Evolutionary conservation across 208 protist species (phyloP).

Genomic region (Trypanosoma brucei): DNA sequence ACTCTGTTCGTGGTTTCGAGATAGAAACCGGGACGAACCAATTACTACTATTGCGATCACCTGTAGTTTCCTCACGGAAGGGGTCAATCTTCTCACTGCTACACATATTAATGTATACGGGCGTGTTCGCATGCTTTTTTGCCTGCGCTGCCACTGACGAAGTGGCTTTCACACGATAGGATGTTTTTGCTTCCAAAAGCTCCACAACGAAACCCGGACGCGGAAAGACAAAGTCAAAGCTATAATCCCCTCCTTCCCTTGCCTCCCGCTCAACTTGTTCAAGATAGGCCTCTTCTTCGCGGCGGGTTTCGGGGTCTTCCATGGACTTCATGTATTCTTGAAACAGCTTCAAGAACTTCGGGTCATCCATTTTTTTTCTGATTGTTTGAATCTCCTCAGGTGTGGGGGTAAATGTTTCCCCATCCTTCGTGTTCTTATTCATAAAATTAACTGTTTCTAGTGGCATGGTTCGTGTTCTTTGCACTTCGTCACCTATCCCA

Average conservation of each 20-base stretch:
- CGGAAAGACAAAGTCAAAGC: conserved; percentile 90
- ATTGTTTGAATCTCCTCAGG: conserved; percentile 73
- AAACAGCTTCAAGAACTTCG: conserved; percentile 83
- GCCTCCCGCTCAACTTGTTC: conserved; percentile 84
- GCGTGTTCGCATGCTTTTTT: conserved; percentile 7
- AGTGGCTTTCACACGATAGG: conserved; percentile 17
- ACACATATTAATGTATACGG: conserved; percentile 77
- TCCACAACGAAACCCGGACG: conserved; percentile 72
- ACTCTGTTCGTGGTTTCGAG: conserved; percentile 64
- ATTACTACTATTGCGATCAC: conserved; percentile 60
- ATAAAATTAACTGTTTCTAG: conserved; percentile 62
- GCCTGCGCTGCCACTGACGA: conserved; percentile 2
- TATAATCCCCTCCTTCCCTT: conserved; percentile 78
- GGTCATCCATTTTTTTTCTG: conserved; percentile 85
- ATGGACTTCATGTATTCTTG: conserved; percentile 87
- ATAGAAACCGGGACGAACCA: conserved; percentile 87
- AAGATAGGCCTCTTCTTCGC: conserved; percentile 88
- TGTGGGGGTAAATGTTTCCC: conserved; percentile 55
- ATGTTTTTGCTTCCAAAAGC: conserved; percentile 61
- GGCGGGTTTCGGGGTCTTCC: conserved; percentile 75
- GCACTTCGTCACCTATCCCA: background rate
- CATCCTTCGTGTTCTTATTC: conserved; percentile 13
- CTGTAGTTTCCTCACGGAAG: conserved; percentile 67
- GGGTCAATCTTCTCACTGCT: conserved; percentile 75
- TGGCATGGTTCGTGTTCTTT: conserved; percentile 32